Percentiles rank a stretch among this genome's conserved stretches.
Conservation (phyloP, 2,329 filamentous ascomycete genomes). For the Colletotrichum destructivum region DNA sequence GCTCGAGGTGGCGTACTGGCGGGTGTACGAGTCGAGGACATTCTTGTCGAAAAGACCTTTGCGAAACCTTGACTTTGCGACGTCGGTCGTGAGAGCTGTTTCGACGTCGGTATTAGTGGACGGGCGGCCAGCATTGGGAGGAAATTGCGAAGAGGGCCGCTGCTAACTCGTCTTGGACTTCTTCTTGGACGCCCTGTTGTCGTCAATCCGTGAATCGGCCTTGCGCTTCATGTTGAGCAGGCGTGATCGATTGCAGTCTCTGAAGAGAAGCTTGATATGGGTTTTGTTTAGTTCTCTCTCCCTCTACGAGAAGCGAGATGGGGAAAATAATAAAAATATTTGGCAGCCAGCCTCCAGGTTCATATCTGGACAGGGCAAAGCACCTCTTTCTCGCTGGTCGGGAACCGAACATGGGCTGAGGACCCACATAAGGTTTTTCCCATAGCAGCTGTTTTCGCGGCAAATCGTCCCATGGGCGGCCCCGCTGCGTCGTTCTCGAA, state of each 20-base stretch:
- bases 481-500: constrained; percentile 19
- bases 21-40: constrained; percentile 71
- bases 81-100: constrained; percentile 62
- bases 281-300: no score
- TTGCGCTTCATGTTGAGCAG: constrained; percentile 71
- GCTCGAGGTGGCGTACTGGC: constrained; percentile 73
- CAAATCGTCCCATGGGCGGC: constrained; percentile 37
- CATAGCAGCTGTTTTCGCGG: constrained; percentile 37
- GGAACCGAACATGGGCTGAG: constrained; percentile 36
- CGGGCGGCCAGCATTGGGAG: constrained; percentile 5
- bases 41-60: constrained; percentile 75
- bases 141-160: not conserved
- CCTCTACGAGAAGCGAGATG: not conserved
- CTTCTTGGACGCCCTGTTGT: constrained; percentile 65
- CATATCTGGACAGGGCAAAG: constrained; percentile 14
- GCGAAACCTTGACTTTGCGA: constrained; percentile 73
- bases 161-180: constrained; percentile 65
- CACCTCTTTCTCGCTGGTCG: constrained; percentile 24
- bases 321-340: not conserved
- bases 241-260: constrained; percentile 4
- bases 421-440: constrained; percentile 41
- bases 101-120: constrained; percentile 37
- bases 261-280: not conserved
- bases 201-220: constrained; percentile 62
- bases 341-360: constrained; percentile 17